Evolutionary conservation across 192 early-diverging fungal species (phyloP).

Genomic region (Coemansia sp.): DNA sequence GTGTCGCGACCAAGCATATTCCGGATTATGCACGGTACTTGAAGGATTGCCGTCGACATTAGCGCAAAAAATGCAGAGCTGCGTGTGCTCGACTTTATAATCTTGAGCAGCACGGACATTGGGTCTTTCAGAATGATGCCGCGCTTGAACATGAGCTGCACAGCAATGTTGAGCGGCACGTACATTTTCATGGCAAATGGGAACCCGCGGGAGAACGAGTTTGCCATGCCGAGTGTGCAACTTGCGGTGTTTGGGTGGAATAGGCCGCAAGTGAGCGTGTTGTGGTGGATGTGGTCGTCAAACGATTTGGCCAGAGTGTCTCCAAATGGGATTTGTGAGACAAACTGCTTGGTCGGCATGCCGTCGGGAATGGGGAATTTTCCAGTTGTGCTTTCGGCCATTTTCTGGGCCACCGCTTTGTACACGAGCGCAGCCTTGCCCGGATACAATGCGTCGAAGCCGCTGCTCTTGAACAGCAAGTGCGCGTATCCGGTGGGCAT

Average conservation of each 20-base stretch:
- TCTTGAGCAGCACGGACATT: constrained; percentile 50
- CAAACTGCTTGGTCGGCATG: constrained; percentile 52
- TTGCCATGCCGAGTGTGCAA: constrained; percentile 48
- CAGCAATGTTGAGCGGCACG: constrained; percentile 58
- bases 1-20: constrained; percentile 50
- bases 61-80: constrained; percentile 61
- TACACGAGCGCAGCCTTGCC: constrained; percentile 8
- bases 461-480: constrained; percentile 50
- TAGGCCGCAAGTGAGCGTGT: constrained; percentile 58
- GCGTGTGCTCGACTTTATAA: constrained; percentile 55
- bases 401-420: constrained; percentile 11
- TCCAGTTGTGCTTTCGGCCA: background rate
- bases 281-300: constrained; percentile 48
- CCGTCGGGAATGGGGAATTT: constrained; percentile 42
- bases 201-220: constrained; percentile 50
- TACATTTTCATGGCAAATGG: constrained; percentile 60
- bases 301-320: constrained; percentile 52
- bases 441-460: constrained; percentile 34
- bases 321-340: constrained; percentile 56
- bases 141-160: constrained; percentile 54
- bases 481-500: constrained; percentile 58
- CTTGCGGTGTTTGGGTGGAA: constrained; percentile 59
- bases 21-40: constrained; percentile 58
- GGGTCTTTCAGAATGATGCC: constrained; percentile 56
- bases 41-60: constrained; percentile 54